Evolutionary conservation across 2,329 filamentous ascomycete genomes (phyloP), one percentile per base, ranked within the genome.

Genomic region (Coleophoma eucalyptorum): DNA sequence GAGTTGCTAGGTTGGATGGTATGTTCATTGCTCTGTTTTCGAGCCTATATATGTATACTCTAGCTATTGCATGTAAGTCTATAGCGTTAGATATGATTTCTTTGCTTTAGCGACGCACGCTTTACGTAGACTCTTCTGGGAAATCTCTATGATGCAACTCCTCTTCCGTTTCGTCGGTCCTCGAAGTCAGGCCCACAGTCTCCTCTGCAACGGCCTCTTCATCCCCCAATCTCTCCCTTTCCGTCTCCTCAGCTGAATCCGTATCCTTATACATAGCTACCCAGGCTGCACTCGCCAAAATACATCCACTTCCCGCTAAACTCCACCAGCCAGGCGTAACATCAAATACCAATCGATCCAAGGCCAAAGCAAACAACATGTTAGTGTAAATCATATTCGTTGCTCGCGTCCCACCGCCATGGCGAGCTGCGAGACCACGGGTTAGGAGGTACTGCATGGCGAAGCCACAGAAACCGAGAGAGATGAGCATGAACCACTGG

Each of bases 401-500:
- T 2, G 81, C 83, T 18, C 80, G 73, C 1, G 68, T 71, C 2
- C 55, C 55, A 31, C 53, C 53, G 0, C 52, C 50, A 8, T 26
- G 26, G 37, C 55, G 53, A 1, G 54, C 60, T 11, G 76, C 72
- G 44, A 97, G 70, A 0, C 90, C 90, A 1, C 82, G 79, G 1
- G 91, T 94, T 16, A 95, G 72, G n/a, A 95, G 75, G 58, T 90
- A 90, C 77, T 96, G 92, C 80, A 93, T 87, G 19, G 87, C 66
- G 63, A 96, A 93, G 0, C 92, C 92, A 56, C 86, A 86, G 0
- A 82, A 62, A 0, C 88, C 89, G 4, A 96, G 72, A 35, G 85
- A 79, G 0, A 84, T 49, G 15, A 96, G 70, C 37, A 91, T 76
- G 0, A 71, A 66, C 86, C 88, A 93, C 69, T 38, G 60, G 12